A percentile compares a stretch with the other conserved stretches of the same genome.
Conservation (phyloP, 306 rosid species). For the Senna siamea region DNA sequence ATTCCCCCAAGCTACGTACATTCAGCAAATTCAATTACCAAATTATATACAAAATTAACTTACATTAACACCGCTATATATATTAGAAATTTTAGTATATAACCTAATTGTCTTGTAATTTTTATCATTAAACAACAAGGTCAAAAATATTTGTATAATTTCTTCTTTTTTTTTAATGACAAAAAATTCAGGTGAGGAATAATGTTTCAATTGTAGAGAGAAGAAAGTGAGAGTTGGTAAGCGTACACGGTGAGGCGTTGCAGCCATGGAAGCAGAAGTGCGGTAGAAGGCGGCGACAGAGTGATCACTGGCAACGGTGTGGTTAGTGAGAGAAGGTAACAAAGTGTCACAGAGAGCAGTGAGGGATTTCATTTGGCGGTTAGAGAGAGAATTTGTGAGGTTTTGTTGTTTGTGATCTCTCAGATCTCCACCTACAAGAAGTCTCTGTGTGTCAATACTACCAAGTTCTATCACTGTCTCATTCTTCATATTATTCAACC, state of each 20-base stretch:
- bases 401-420: constrained; percentile 5
- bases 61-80: too few species aligned
- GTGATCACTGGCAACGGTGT: background rate
- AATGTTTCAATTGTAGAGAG: too few species aligned
- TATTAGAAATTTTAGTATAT: too few species aligned
- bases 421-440: constrained; percentile 22
- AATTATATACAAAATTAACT: too few species aligned
- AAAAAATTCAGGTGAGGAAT: too few species aligned
- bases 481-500: constrained; percentile 5
- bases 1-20: constrained; percentile 52
- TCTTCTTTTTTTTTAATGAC: too few species aligned
- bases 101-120: too few species aligned
- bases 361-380: constrained; percentile 64
- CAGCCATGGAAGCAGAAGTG: constrained; percentile 70
- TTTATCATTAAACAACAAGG: too few species aligned
- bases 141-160: too few species aligned
- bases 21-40: too few species aligned
- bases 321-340: constrained; percentile 54
- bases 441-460: constrained; percentile 30
- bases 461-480: constrained; percentile 48
- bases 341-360: constrained; percentile 68
- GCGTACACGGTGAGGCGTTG: constrained; percentile 64
- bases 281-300: constrained; percentile 48
- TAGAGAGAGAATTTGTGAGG: constrained; percentile 46
- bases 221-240: background rate